Evolutionary conservation across 371 early-diverging fungal genomes (phyloP), one percentile per base, ranked within the genome.

Genomic region (Pancytospora epiphaga): DNA sequence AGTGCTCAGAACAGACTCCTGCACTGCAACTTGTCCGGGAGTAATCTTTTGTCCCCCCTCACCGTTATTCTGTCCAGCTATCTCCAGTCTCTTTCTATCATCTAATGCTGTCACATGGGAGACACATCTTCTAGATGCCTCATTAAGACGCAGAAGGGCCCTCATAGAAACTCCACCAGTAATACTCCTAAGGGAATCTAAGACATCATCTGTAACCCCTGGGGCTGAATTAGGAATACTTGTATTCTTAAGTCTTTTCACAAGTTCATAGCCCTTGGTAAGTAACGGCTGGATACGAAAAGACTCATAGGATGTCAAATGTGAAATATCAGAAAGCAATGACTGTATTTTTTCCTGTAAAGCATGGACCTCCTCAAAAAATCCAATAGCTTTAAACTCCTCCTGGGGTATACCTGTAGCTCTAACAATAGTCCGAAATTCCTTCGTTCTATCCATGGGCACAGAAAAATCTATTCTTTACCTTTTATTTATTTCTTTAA

Each of bases 361-460:
- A 3, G 36, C 50, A 22, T 62, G 43, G 25, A 60, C 50, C 12
- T 63, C 54, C n/a, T 25, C 19, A 32, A 3, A 50, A 65, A 58
- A 52, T 61, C 25, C 12, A 38, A 33, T 66, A 1, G 49, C 29
- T 67, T 50, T 62, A 57, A 32, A 22, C 27, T 37, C 29, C 34
- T 62, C 64, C 40, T 80, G 80, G n/a, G 70, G 72, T 50, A 73
- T 65, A 25, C 40, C 52, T 38, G 78, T 69, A 9, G 76, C n/a
- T 58, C 54, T 52, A 22, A 73, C 69, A 43, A 80, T 66, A 33
- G 34, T 67, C 33, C 25, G 12, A 52, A 70, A 77, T 58, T 80
- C 80, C 37, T 52, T 71, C 67, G 78, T 77, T 70, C 80, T 73
- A 36, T 80, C 76, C 78, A 80, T 80, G 52, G 52, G 64, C 29